Conservation (phyloP, 768 basidiomycete species). For the Agaricus subrufescens region DNA sequence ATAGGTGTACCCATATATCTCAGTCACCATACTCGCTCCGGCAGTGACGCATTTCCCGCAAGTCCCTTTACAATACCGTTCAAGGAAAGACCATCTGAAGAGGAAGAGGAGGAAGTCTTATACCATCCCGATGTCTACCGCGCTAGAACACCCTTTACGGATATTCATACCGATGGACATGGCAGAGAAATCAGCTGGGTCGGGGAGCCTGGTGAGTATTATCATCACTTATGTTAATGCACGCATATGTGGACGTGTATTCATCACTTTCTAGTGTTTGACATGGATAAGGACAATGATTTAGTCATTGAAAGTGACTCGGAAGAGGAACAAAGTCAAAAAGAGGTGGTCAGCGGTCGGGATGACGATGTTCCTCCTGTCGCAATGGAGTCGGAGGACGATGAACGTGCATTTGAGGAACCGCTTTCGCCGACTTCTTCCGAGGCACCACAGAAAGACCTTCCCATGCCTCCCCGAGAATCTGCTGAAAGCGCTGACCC, state of each 20-base stretch:
- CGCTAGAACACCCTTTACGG: slow-evolving; percentile 32
- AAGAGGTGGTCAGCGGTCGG: slow-evolving; percentile 48
- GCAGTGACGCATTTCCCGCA: slow-evolving; percentile 56
- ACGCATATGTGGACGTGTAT: slow-evolving; percentile 3
- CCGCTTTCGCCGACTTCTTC: slow-evolving; percentile 50
- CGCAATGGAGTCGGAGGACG: slow-evolving; percentile 28
- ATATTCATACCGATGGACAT: slow-evolving; percentile 29
- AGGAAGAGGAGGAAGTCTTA: slow-evolving; percentile 69
- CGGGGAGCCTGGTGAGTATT: slow-evolving; percentile 59
- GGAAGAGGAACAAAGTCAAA: slow-evolving; percentile 55
- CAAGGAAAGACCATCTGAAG: slow-evolving; percentile 52
- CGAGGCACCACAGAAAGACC: slow-evolving; percentile 41
- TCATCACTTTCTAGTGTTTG: slow-evolving; percentile 34
- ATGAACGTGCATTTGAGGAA: slow-evolving; percentile 45
- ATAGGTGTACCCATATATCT: slow-evolving; percentile 47
- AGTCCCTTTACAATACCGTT: slow-evolving; percentile 73
- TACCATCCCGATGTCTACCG: slow-evolving; percentile 54
- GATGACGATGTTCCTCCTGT: slow-evolving; percentile 31
- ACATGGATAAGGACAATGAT: background rate
- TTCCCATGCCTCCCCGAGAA: slow-evolving; percentile 39
- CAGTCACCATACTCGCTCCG: slow-evolving; percentile 41
- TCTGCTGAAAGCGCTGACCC: slow-evolving; percentile 63
- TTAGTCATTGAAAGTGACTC: slow-evolving; percentile 45
- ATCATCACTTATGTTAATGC: background rate
- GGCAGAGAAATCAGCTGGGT: slow-evolving; percentile 75